Evolutionary conservation across 176 grass and related monocot species (phyloP), one percentile per base, ranked within the genome.

Genomic region (Oropetium thomaeum): DNA sequence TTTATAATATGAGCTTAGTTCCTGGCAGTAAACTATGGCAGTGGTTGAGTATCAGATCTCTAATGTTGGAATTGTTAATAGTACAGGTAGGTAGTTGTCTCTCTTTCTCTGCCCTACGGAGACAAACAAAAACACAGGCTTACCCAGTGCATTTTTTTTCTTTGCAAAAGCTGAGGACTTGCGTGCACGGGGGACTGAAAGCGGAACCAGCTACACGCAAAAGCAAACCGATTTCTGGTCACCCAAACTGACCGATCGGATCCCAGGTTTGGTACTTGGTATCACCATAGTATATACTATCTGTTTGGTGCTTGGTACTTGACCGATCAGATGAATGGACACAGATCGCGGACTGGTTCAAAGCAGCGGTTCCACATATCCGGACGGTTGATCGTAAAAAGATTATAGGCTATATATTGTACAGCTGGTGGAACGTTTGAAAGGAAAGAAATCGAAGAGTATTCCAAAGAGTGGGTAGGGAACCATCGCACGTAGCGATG

Each of bases 131-230:
- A 48, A 67, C 68, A 29, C 49, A 69, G 40, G 52, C 39, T 67
- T 67, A 68, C 40, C 39, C 32, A 49, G 52, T 51, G 22, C 67
- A 71, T 58, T 43, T 69, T 71, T 22, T 52, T 10, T 55, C 23
- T 49, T 27, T 48, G 29, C 67, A 49, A 71, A 58, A 69, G 30
- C 60, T 51, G 66, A 80, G 66, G 40, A n/a, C n/a, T 58, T 58
- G 49, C 80, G 35, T 28, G n/a, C 51, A 75, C 16, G 39, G 70
- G 48, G 47, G 39, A 11, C 49, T 68, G 67, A 53, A 28, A 72
- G 29, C 42, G 16, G 61, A 45, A 68, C 4, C 49, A 55, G 5
- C 10, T n/a, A 37, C 54, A 75, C 4, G 42, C 45, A 57, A 34
- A 28, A 58, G 20, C 25, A 65, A 63, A 34, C n/a, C 6, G 40